Base-by-base conservation (phyloP, 1,284 basidiomycete genomes). In the Austroboletus niveus region DNA sequence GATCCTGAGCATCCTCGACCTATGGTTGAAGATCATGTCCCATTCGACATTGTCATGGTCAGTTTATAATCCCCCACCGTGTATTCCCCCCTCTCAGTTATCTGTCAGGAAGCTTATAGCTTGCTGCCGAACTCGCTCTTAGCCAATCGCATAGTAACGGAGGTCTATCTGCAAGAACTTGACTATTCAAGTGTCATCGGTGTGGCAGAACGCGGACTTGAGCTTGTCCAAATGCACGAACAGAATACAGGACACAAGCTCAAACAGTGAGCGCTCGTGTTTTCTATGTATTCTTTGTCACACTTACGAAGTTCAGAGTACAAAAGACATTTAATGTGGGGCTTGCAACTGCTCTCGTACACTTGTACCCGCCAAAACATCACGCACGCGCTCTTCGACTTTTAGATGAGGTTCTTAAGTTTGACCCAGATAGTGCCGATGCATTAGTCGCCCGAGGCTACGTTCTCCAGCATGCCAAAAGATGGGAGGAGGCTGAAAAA, bases 321-420 rank as follows among this genome's bases (percentile, higher is more conserved):
- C 75, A 73, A 36, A 79, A 79, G 48, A 80, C 79, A 3, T 81
- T 94, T 64, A 82, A 89, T 48, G 74, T 81, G 8, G 74, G 78
- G 7, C 75, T 94, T 12, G 82, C 83, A 1, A 85, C 80, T 0
- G 86, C 91, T 4, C 77, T 97, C 15, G 89, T 94, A 1, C 88
- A 97, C 59, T 77, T 90, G 48, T 92, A 85, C 69, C 85, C 95
- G 10, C 96, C 96, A 0, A 94, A 94, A 62, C 87, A 98, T 61
- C 96, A 99, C 66, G 61, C 75, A 12, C 84, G 87, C 42, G 95
- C 96, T 1, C 72, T 87, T 30, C 73, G 80, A 12, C 77, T 96
- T 7, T 75, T 96, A 27, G 81, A 91, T 34, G 80, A 83, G 3
- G 79, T 95, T 5, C 78, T 98, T 5, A 60, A 74, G 1, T 68